Percentiles rank a stretch among this genome's conserved stretches.
phyloP scores from a whole-genome alignment of 495 filamentous ascomycete genomes.

The Talaromyces ruber region DNA sequence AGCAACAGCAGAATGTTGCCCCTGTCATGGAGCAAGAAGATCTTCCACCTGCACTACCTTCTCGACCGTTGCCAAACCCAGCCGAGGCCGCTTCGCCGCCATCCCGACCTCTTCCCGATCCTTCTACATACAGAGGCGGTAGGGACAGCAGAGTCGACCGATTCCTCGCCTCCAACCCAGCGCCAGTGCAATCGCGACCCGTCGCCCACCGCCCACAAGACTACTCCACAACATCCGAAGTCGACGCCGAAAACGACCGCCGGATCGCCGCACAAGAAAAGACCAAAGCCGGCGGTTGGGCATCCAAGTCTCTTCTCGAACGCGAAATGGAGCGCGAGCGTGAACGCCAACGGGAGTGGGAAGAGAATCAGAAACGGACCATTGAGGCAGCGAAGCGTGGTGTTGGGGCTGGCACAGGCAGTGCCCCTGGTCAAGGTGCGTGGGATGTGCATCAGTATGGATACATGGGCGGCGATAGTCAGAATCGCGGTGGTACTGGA shows the following conservation, averaged over 20 bases:
- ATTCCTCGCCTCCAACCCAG: conserved; percentile 44
- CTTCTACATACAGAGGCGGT: conserved; percentile 26
- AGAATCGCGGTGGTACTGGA: conserved; percentile 63
- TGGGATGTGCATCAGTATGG: conserved; percentile 92
- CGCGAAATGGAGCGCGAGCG: conserved; percentile 95
- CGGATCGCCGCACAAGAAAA: conserved; percentile 54
- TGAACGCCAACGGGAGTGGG: conserved; percentile 90
- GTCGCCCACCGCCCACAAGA: conserved; percentile 35
- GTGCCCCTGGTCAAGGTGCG: conserved; percentile 47
- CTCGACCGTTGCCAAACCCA: conserved; percentile 32
- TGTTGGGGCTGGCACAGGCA: conserved; percentile 34
- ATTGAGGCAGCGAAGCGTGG: conserved; percentile 43
- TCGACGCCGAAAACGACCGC: conserved; percentile 60
- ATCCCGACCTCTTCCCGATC: conserved; percentile 46
- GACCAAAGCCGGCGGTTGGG: conserved; percentile 68
- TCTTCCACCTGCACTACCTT: conserved; percentile 24
- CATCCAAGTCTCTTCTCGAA: conserved; percentile 75
- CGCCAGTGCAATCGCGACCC: conserved; percentile 28
- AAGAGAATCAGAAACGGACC: conserved; percentile 74
- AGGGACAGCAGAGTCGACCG: conserved; percentile 32
- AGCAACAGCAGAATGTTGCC: conserved; percentile 26
- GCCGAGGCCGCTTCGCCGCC: conserved; percentile 15
- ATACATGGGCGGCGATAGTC: conserved; percentile 74
- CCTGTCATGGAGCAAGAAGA: conserved; percentile 22
- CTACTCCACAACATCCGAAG: conserved; percentile 57